phyloP scores from a whole-genome alignment of 2,329 filamentous ascomycete species.

The Domatiomyces globalis region DNA sequence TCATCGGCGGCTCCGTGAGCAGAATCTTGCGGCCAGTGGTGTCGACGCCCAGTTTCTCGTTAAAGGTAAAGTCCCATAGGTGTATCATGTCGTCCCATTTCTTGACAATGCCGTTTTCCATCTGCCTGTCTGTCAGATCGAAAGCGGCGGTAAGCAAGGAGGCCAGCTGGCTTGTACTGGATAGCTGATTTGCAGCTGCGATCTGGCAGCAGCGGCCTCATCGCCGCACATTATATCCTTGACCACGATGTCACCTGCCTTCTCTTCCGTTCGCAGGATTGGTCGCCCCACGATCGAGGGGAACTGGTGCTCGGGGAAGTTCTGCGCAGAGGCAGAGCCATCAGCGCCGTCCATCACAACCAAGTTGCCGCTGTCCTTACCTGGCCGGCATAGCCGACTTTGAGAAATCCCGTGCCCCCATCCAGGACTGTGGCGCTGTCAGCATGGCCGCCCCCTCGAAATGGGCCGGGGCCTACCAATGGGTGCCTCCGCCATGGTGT shows the following conservation, averaged over 20 bases:
- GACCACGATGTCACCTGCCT: constrained; percentile 56
- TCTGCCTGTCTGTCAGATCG: constrained; percentile 35
- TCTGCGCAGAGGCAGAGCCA: constrained; percentile 38
- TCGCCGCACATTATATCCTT: constrained; percentile 99
- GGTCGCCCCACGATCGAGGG: constrained; percentile 96
- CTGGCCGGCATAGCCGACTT: constrained; percentile 94
- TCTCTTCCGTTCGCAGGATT: constrained; percentile 91
- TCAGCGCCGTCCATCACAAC: not conserved
- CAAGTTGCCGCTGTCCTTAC: constrained; percentile 30
- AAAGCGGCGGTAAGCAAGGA: not conserved
- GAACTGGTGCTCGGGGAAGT: constrained; percentile 98
- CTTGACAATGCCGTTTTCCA: constrained; percentile 99
- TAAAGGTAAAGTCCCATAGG: constrained; percentile 97
- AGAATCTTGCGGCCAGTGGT: constrained; percentile 89
- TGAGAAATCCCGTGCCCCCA: constrained; percentile 98
- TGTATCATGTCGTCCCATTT: constrained; percentile 99
- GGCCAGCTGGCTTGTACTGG: constrained; percentile 42
- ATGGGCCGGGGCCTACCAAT: constrained; percentile 27
- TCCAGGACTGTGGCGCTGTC: constrained; percentile 63
- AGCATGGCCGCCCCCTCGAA: constrained; percentile 16
- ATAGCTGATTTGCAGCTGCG: constrained; percentile 96
- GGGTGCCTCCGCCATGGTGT: constrained; percentile 35
- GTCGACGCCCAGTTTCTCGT: constrained; percentile 90
- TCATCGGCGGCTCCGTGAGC: constrained; percentile 93
- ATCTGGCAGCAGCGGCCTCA: constrained; percentile 86